These are phyloP conservation scores for Xylaria multiplex DNA, from an alignment of 2,329 filamentous ascomycete species.

Conservation along the genomic window DNA sequence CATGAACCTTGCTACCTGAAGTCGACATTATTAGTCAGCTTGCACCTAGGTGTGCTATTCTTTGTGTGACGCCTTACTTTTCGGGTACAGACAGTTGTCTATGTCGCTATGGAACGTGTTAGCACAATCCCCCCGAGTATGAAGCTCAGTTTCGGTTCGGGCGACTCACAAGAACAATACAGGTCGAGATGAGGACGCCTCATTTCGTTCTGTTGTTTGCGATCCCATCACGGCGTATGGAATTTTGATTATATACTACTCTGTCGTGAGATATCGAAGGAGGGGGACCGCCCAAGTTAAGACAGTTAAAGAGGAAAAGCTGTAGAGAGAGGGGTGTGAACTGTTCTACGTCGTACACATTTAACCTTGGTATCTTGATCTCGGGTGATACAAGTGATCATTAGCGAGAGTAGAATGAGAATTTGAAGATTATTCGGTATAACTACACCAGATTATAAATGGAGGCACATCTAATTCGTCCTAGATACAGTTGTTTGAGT, in stretches of 20 bases:
- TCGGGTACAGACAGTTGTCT: slow-evolving; percentile 96
- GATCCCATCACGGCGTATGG: slow-evolving; percentile 43
- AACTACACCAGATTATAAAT: too few species aligned
- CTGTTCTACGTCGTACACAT: slow-evolving; percentile 1
- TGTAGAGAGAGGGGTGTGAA: slow-evolving; percentile 9
- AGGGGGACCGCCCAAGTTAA: background rate
- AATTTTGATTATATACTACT: background rate
- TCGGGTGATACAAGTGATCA: background rate
- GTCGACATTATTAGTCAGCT: slow-evolving; percentile 34
- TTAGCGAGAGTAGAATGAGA: background rate
- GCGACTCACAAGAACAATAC: slow-evolving; percentile 58
- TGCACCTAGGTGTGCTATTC: background rate
- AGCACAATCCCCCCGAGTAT: slow-evolving; percentile 30
- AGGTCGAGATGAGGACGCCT: slow-evolving; percentile 42
- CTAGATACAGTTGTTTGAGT: slow-evolving; percentile 28
- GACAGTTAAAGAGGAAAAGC: background rate
- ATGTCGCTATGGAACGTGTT: slow-evolving; percentile 82
- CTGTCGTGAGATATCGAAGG: background rate
- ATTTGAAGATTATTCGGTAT: too few species aligned
- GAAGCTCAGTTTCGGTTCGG: background rate
- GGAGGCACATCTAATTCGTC: too few species aligned
- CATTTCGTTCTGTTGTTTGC: slow-evolving; percentile 40
- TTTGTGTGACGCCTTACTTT: slow-evolving; percentile 65
- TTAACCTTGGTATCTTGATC: background rate
- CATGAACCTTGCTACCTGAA: slow-evolving; percentile 79